Percentiles rank a stretch among this genome's conserved stretches.
phyloP scores from a whole-genome alignment of 1,284 basidiomycete genomes.

The Ustilago lituana region DNA sequence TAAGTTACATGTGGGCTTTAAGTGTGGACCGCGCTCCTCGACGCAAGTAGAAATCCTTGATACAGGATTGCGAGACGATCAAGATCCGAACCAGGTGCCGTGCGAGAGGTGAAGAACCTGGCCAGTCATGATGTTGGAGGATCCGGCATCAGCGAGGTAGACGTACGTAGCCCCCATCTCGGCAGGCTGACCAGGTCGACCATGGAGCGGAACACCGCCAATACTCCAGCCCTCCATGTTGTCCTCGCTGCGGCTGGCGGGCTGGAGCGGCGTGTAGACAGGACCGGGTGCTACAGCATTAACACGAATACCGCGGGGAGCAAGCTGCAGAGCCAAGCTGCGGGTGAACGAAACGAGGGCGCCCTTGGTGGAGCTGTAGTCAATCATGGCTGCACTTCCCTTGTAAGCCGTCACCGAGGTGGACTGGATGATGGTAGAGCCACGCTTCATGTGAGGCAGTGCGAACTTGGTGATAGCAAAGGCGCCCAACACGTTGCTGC shows the following conservation, averaged over 20 bases:
- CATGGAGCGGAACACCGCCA: conserved; percentile 46
- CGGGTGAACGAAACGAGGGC: conserved; percentile 71
- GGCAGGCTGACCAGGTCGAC: conserved; percentile 51
- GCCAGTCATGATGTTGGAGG: conserved; percentile 57
- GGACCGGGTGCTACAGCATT: conserved; percentile 73
- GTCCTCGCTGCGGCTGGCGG: conserved; percentile 48
- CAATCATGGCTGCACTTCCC: conserved; percentile 69
- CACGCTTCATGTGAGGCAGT: conserved; percentile 74
- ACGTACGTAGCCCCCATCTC: conserved; percentile 57
- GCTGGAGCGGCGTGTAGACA: conserved; percentile 70
- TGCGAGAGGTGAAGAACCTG: conserved; percentile 51
- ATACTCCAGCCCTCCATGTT: conserved; percentile 59
- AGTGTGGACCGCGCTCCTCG: too few relatives aligned
- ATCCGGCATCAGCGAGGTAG: conserved; percentile 51
- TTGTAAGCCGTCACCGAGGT: conserved; percentile 75
- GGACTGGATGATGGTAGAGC: conserved; percentile 75
- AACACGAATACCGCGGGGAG: conserved; percentile 73
- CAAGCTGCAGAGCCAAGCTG: conserved; percentile 73
- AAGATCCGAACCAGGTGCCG: conserved; percentile 47
- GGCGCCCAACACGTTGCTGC: conserved; percentile 51
- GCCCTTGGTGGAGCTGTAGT: conserved; percentile 72
- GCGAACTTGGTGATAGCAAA: conserved; percentile 67
- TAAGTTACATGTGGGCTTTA: too few relatives aligned
- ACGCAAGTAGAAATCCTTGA: neutral
- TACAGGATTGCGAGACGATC: neutral